These are phyloP conservation scores for Oehlia diaphana DNA, from an alignment of 192 early-diverging fungal species.

Conservation along the genomic window DNA sequence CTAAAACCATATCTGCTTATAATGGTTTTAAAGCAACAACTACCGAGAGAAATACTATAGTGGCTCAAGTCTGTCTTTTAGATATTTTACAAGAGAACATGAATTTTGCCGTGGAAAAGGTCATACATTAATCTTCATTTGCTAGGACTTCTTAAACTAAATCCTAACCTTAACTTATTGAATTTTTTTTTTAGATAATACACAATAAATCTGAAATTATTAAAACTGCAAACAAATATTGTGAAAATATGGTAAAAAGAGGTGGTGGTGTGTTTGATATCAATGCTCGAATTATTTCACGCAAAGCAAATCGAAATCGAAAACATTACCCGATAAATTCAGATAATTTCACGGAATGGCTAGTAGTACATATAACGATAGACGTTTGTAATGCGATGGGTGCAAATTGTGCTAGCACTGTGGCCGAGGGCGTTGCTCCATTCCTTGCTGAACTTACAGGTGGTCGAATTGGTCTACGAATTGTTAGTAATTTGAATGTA, in stretches of 20 bases:
- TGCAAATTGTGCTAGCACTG: slow-evolving; percentile 69
- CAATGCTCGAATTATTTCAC: slow-evolving; percentile 46
- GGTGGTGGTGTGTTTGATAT: slow-evolving; percentile 68
- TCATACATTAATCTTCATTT: neutral
- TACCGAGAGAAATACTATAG: slow-evolving; percentile 66
- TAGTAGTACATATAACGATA: slow-evolving; percentile 74
- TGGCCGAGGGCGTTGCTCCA: slow-evolving; percentile 70
- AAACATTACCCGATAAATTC: neutral
- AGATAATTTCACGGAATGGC: slow-evolving; percentile 48
- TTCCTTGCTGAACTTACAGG: slow-evolving; percentile 51
- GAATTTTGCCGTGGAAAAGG: slow-evolving; percentile 38
- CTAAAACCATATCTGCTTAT: slow-evolving; percentile 63
- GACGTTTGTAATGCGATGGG: slow-evolving; percentile 84
- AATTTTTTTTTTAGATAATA: neutral
- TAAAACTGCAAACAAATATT: slow-evolving; percentile 62
- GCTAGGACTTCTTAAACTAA: neutral
- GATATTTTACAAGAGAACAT: slow-evolving; percentile 55
- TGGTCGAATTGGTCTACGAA: slow-evolving; percentile 63
- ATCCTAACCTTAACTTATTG: neutral
- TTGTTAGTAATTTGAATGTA: slow-evolving; percentile 67
- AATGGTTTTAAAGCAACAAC: slow-evolving; percentile 60
- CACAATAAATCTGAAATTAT: slow-evolving; percentile 42
- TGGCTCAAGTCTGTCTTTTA: slow-evolving; percentile 64
- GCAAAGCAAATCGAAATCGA: slow-evolving; percentile 32
- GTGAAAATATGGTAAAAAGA: slow-evolving; percentile 60